Base-by-base conservation (phyloP, 2,329 filamentous ascomycete species). In the Penicillium sp. region DNA sequence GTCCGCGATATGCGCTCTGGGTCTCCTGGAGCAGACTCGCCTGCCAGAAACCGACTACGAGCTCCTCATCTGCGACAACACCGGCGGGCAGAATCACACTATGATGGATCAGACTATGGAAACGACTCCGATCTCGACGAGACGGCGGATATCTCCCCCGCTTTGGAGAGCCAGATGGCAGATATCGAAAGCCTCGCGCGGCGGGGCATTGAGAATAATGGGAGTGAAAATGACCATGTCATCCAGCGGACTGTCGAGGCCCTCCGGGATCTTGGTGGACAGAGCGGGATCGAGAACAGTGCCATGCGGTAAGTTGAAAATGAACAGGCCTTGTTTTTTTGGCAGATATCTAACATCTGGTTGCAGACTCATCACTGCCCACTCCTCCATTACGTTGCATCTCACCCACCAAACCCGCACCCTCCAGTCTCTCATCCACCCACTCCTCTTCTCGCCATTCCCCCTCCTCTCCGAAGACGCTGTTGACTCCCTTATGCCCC, bases 321-420 rank as follows among this genome's bases (percentile, higher is more conserved):
- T 9, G 9, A 18, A 11, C 24, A 18, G 4, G n/a, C 20, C 14
- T 6, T 31, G 16, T 16, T 9, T 10, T 10, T 48, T 4, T 10
- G 35, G n/a, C 13, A 33, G 6, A 39, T 20, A 43, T 33, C 39
- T 52, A 30, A 47, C 41, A 10, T 36, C 27, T 31, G 16, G 39
- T 38, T 20, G 8, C 51, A 84, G 81, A 60, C 70, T 83, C 25
- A 81, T 81, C 54, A 83, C 81, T 16, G 79, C 81, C 39, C 79
- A 83, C 63, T 78, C 79, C 33, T 81, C 81, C 20, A 74, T 84
- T 44, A 77, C 82, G 27, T 79, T 81, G 3, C 81, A 86, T 65
- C 73, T 86, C 18, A 80, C 77, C 4, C 78, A 83, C 64, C 83
- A 86, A 69, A 83, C 79, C 30, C 82, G 83, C 55, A 76, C 76